These are phyloP conservation scores for Torrubiellomyces zombiae DNA, from an alignment of 2,329 filamentous ascomycete species.

Conservation along the genomic window DNA sequence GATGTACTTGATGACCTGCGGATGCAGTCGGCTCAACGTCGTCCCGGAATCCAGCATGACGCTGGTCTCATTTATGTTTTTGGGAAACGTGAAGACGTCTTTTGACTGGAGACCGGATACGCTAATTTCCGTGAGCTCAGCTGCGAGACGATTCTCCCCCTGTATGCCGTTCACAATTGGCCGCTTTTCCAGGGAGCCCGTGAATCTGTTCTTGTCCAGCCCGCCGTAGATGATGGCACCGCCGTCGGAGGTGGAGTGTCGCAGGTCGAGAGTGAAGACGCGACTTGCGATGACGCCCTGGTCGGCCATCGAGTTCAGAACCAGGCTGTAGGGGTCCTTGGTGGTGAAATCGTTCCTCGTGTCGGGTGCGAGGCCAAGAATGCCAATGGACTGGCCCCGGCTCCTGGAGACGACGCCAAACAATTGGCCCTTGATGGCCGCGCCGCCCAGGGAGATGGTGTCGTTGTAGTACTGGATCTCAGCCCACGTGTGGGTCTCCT, in stretches of 20 bases:
- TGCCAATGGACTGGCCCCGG: constrained; percentile 31
- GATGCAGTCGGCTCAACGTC: constrained; percentile 30
- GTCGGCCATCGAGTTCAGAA: constrained; percentile 30
- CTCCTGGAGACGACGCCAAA: constrained; percentile 31
- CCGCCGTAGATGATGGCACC: constrained; percentile 38
- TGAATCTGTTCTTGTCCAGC: constrained; percentile 33
- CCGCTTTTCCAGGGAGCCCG: constrained; percentile 25
- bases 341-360: constrained; percentile 20
- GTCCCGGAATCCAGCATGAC: constrained; percentile 37
- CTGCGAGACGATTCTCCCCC: constrained; percentile 21
- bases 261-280: constrained; percentile 34
- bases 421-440: constrained; percentile 25
- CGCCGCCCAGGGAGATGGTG: constrained; percentile 25
- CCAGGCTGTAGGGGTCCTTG: constrained; percentile 29
- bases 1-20: constrained; percentile 23
- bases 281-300: constrained; percentile 31
- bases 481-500: constrained; percentile 18
- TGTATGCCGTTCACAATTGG: constrained; percentile 22
- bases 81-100: constrained; percentile 10
- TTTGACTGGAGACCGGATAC: constrained; percentile 11
- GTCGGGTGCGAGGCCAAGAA: constrained; percentile 32
- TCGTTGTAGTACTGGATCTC: constrained; percentile 29
- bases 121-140: constrained; percentile 15
- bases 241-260: constrained; percentile 22
- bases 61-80: constrained; percentile 16